These are phyloP conservation scores for Tuber calosporum DNA, from an alignment of 495 filamentous ascomycete genomes.

Conservation along the genomic window DNA sequence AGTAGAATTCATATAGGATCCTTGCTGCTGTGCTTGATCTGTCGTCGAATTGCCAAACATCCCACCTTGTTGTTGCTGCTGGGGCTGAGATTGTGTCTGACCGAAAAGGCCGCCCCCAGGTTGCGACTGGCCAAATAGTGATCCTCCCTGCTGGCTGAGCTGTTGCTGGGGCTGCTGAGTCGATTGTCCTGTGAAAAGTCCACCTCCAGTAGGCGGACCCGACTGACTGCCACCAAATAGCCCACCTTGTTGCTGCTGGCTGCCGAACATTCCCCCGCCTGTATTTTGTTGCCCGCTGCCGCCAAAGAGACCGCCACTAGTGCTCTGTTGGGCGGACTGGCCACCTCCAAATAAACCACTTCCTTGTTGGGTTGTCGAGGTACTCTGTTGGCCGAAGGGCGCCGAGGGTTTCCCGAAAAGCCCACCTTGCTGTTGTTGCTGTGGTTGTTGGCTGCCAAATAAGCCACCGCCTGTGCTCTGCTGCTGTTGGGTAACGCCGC, in stretches of 20 bases:
- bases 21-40: slow-evolving; percentile 20
- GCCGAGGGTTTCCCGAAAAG: slow-evolving; percentile 42
- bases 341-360: slow-evolving; percentile 44
- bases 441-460: slow-evolving; percentile 23
- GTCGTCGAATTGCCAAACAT: slow-evolving; percentile 23
- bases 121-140: slow-evolving; percentile 32
- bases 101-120: slow-evolving; percentile 29
- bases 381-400: slow-evolving; percentile 30
- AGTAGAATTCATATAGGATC: slow-evolving; percentile 3
- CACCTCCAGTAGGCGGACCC: slow-evolving; percentile 41
- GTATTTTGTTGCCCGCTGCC: slow-evolving; percentile 30
- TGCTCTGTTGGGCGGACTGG: slow-evolving; percentile 39
- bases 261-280: slow-evolving; percentile 43
- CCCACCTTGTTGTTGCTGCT: slow-evolving; percentile 20
- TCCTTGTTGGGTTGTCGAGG: slow-evolving; percentile 26
- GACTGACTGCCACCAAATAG: slow-evolving; percentile 45
- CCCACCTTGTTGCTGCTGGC: slow-evolving; percentile 42
- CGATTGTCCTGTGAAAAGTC: slow-evolving; percentile 35
- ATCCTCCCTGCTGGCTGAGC: slow-evolving; percentile 44
- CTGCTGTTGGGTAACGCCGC: slow-evolving; percentile 33
- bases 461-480: slow-evolving; percentile 22
- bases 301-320: slow-evolving; percentile 40
- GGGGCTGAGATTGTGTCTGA: slow-evolving; percentile 23
- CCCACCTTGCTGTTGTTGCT: slow-evolving; percentile 39
- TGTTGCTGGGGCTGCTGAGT: slow-evolving; percentile 43